These are phyloP conservation scores for Nicotiana benthamiana DNA, from an alignment of 257 asterid species.

Conservation along the genomic window DNA sequence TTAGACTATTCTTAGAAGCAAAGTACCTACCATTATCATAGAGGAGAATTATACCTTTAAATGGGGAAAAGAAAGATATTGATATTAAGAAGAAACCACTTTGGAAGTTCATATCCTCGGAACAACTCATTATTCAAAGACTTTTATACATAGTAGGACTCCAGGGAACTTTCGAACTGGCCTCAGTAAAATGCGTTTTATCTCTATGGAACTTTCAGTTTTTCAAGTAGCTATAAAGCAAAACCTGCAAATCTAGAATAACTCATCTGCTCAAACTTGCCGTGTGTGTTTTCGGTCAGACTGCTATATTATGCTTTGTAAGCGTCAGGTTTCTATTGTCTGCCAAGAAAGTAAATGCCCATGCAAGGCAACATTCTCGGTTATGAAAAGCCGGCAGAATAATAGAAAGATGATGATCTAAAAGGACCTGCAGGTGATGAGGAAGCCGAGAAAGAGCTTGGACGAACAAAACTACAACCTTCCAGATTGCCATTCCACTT, in stretches of 20 bases:
- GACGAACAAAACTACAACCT: conserved; percentile 12
- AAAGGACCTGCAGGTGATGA: conserved; percentile 18
- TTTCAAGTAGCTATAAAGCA: not conserved
- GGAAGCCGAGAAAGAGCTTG: conserved; percentile 15
- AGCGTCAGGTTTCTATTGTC: not conserved
- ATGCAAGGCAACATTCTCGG: conserved; percentile 1
- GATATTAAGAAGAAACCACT: not conserved
- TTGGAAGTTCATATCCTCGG: not conserved
- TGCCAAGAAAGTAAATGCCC: not conserved
- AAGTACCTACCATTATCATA: not conserved
- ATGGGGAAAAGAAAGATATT: too few species aligned
- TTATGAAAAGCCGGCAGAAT: conserved; percentile 29
- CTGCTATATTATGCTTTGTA: conserved; percentile 7
- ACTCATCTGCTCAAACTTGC: conserved; percentile 20
- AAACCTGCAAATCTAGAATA: conserved; percentile 7
- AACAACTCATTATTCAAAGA: conserved; percentile 2
- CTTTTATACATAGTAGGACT: not conserved
- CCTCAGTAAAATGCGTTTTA: conserved; percentile 8
- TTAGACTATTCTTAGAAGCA: not conserved
- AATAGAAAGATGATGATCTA: conserved; percentile 22
- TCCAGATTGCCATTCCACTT: conserved; percentile 34
- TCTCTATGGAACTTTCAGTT: conserved; percentile 4
- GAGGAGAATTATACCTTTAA: too few species aligned
- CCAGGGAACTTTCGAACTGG: conserved; percentile 6
- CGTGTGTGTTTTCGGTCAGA: conserved; percentile 8